Evolutionary conservation across 1,139 yeast species (phyloP).

Genomic region (Candida gigantensis): DNA sequence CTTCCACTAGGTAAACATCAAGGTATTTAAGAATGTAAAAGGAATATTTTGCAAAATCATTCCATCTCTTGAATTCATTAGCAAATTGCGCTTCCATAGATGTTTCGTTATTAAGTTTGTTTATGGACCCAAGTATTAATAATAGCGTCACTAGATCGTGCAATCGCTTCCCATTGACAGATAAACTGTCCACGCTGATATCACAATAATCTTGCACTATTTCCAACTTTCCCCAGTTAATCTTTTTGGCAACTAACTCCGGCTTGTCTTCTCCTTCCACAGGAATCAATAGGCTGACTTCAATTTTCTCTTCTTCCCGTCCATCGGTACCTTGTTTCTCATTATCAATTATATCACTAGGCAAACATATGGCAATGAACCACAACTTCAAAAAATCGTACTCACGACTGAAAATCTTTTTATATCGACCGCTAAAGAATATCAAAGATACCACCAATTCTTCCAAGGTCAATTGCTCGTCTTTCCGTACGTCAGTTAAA

Average conservation of each 20-base stretch:
- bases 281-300: constrained; percentile 11
- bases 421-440: constrained; percentile 29
- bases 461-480: constrained; percentile 21
- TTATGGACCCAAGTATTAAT: constrained; percentile 32
- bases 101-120: constrained; percentile 26
- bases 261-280: constrained; percentile 16
- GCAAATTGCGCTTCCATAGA: constrained; percentile 17
- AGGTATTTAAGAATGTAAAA: constrained; percentile 46
- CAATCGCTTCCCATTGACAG: constrained; percentile 36
- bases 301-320: constrained; percentile 1
- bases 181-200: constrained; percentile 31
- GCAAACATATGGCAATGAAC: constrained; percentile 23
- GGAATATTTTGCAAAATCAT: constrained; percentile 33
- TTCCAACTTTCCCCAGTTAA: constrained; percentile 27
- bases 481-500: constrained; percentile 14
- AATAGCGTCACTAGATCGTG: constrained; percentile 44
- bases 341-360: constrained; percentile 3
- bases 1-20: constrained; percentile 27
- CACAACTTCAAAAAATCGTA: constrained; percentile 27
- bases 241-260: constrained; percentile 17
- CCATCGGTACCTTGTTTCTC: no score
- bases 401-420: constrained; percentile 20
- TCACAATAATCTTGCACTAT: constrained; percentile 23
- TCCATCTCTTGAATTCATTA: constrained; percentile 29
- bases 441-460: constrained; percentile 27